These are phyloP conservation scores for Pinus tabuliformis DNA, from an alignment of 75 land plant genomes.

Conservation along the genomic window DNA sequence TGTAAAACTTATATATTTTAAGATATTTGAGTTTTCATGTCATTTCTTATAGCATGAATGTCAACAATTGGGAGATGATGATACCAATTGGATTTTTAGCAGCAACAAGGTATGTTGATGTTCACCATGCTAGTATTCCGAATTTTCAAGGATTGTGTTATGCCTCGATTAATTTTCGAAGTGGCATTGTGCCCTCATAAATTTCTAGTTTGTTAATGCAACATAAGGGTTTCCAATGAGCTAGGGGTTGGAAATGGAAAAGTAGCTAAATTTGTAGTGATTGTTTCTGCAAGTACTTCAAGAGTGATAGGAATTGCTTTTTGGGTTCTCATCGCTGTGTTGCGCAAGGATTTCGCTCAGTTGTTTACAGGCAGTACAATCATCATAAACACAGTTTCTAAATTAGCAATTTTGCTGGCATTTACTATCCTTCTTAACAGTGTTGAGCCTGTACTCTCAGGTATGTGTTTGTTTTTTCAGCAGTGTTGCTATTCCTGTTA, in stretches of 20 bases:
- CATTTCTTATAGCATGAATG: conserved; percentile 36
- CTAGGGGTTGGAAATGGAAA: conserved; percentile 75
- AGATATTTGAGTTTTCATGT: background rate
- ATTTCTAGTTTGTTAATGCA: conserved; percentile 8
- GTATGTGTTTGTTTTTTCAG: too few species aligned
- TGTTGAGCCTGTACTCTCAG: too few species aligned
- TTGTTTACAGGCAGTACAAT: conserved; percentile 39
- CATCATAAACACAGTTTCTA: conserved; percentile 19
- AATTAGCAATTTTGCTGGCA: too few species aligned
- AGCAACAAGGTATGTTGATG: conserved; percentile 37
- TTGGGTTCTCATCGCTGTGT: conserved; percentile 19
- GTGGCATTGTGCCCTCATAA: too few species aligned
- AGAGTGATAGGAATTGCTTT: background rate
- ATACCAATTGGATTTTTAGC: conserved; percentile 61
- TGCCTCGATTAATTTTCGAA: background rate
- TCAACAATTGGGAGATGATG: conserved; percentile 67
- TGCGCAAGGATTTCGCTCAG: conserved; percentile 36
- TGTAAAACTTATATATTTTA: background rate
- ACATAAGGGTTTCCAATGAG: conserved; percentile 81
- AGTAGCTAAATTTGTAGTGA: conserved; percentile 64
- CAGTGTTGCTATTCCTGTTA: too few species aligned
- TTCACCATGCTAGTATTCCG: too few species aligned
- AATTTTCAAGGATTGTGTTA: background rate
- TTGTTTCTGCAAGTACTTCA: conserved; percentile 39
- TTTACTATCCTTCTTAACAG: too few species aligned